phyloP scores from a whole-genome alignment of 108 stramenopile species.

The Schizochytrium sp. region DNA sequence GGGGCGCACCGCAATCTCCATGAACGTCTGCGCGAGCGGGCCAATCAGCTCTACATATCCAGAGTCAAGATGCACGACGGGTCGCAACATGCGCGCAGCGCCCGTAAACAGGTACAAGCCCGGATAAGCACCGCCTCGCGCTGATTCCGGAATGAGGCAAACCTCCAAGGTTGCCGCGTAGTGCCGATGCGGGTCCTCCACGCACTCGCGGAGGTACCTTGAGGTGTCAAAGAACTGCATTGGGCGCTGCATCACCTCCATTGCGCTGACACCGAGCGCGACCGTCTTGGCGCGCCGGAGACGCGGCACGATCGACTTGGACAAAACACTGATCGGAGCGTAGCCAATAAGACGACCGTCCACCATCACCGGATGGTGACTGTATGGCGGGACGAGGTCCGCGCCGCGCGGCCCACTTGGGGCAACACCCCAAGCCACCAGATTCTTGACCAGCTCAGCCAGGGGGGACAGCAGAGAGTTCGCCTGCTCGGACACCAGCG shows the following conservation, averaged over 20 bases:
- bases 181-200: not conserved
- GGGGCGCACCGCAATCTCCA: conserved; percentile 77
- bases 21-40: conserved; percentile 90
- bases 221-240: not conserved
- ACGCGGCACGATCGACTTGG: conserved; percentile 7
- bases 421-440: conserved; percentile 33
- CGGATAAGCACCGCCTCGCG: conserved; percentile 65
- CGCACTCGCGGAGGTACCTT: not conserved
- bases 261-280: not conserved
- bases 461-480: not conserved
- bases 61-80: conserved; percentile 67
- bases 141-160: not conserved
- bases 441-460: conserved; percentile 11
- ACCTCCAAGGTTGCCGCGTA: conserved; percentile 1
- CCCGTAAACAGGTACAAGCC: conserved; percentile 81
- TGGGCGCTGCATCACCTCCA: not conserved
- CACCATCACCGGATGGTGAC: conserved; percentile 35
- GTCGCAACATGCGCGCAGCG: conserved; percentile 76
- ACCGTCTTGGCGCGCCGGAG: conserved; percentile 37
- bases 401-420: conserved; percentile 29
- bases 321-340: not conserved
- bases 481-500: not conserved
- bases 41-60: conserved; percentile 83
- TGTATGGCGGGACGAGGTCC: conserved; percentile 14
- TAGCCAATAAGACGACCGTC: conserved; percentile 43